Base-by-base conservation (phyloP, 2,329 filamentous ascomycete genomes). In the Thermoascus crustaceus region DNA sequence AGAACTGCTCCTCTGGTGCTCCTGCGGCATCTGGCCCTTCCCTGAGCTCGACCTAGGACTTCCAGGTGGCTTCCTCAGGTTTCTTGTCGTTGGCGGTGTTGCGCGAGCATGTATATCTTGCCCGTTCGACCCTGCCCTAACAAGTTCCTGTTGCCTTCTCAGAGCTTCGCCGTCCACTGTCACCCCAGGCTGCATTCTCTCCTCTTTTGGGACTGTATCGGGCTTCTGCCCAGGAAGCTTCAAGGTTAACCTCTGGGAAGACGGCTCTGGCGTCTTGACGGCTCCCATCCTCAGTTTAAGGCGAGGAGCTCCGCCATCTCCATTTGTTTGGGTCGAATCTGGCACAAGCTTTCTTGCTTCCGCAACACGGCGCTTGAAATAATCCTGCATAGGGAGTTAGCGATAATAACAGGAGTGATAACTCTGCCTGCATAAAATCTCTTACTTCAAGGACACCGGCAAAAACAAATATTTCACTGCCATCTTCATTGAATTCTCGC, bases 401-500 rank as follows among this genome's bases (percentile, higher is more conserved):
- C 10, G 35, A 7, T 17, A 27, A 35, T 29, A 34, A 30, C 5
- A 32, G 29, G 25, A 30, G 14, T 18, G 37, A 16, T 18, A 18
- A 20, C 20, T 4, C 20, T 14, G 8, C 30, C 32, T 49, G 38
- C 30, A n/a, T 35, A 7, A 39, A 38, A 24, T 32, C 27, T 48
- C 60, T 34, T 65, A 85, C 85, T 75, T 93, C 80, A 5, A 95
- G 74, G 40, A 91, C 79, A 32, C 79, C 75, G 1, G 86, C 85
- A 41, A 91, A 68, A 14, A 75, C 69, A 44, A 80, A 85, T 34
- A 94, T 88, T 10, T 86, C 82, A 52, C 88, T 94, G 3, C 82
- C 84, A 53, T 94, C 87, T 58, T 94, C 85, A 47, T 95, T 95
- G 67, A 89, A 95, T 40, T 81, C 81, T 51, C 79, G 82, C 0